phyloP scores from a whole-genome alignment of 352 stramenopile species.

The Vaucheria bursata region DNA sequence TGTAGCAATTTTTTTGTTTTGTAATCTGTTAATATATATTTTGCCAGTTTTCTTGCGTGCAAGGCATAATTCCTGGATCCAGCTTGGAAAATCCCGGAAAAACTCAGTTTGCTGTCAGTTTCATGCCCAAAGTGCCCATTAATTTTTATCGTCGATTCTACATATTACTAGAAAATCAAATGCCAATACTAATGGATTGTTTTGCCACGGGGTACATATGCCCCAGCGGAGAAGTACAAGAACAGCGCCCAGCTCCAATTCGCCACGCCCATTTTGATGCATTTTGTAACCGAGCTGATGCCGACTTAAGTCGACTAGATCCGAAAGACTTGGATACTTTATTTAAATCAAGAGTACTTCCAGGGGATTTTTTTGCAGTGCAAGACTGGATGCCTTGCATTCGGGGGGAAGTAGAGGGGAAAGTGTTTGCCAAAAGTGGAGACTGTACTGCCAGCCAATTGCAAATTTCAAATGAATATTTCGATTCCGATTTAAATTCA shows the following conservation, averaged over 20 bases:
- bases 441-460: no score
- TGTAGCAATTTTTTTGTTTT: no score
- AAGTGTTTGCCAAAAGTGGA: no score
- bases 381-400: background rate
- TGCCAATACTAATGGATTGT: conserved; percentile 69
- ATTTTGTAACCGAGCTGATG: conserved; percentile 56
- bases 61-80: conserved; percentile 62
- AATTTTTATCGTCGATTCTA: conserved; percentile 75
- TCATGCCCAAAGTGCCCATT: conserved; percentile 58
- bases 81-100: conserved; percentile 39
- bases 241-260: conserved; percentile 74
- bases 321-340: conserved; percentile 61
- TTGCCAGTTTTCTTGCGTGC: conserved; percentile 23
- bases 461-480: no score
- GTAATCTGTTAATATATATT: no score
- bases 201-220: conserved; percentile 76
- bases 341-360: background rate
- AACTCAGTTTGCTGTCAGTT: conserved; percentile 66
- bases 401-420: no score
- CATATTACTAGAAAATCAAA: conserved; percentile 62
- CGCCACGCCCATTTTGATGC: conserved; percentile 72
- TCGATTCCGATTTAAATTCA: no score
- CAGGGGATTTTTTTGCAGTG: background rate
- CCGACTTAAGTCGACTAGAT: conserved; percentile 60
- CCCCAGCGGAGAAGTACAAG: conserved; percentile 53